Conservation (phyloP, 495 filamentous ascomycete genomes). For the Annulohypoxylon maeteangense region DNA sequence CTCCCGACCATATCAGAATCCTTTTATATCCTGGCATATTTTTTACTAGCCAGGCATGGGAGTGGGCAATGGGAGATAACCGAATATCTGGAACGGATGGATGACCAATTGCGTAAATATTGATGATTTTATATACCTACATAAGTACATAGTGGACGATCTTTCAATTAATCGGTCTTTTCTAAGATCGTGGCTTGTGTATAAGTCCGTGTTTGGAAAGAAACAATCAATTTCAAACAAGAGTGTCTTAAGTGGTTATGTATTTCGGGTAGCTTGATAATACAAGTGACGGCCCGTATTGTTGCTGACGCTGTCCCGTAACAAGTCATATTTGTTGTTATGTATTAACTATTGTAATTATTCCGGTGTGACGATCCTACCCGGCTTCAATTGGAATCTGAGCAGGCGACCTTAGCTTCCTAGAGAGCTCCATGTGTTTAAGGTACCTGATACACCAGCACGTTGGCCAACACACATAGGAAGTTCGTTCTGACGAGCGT, state of each 20-base stretch:
- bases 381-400: slow-evolving; percentile 1
- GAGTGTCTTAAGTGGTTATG: slow-evolving; percentile 1
- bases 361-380: slow-evolving; percentile 25
- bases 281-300: slow-evolving; percentile 18
- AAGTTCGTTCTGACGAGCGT: slow-evolving; percentile 37
- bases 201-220: slow-evolving; percentile 11
- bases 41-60: slow-evolving; percentile 6
- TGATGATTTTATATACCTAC: slow-evolving; percentile 19
- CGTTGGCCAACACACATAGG: not conserved
- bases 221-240: slow-evolving; percentile 26
- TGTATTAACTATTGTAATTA: not conserved
- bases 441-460: not conserved
- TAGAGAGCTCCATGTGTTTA: not conserved
- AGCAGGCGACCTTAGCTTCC: not conserved
- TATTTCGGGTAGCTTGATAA: slow-evolving; percentile 15
- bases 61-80: slow-evolving; percentile 30
- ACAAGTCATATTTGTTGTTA: slow-evolving; percentile 9
- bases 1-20: slow-evolving; percentile 22
- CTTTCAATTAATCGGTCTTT: not conserved
- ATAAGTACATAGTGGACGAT: slow-evolving; percentile 16
- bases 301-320: slow-evolving; percentile 21
- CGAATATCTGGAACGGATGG: slow-evolving; percentile 27
- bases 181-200: not conserved
- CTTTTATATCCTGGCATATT: slow-evolving; percentile 31
- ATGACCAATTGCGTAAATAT: slow-evolving; percentile 14